Conservation (phyloP, 1,284 basidiomycete genomes). For the Pseudozyma tsukubaensis region DNA sequence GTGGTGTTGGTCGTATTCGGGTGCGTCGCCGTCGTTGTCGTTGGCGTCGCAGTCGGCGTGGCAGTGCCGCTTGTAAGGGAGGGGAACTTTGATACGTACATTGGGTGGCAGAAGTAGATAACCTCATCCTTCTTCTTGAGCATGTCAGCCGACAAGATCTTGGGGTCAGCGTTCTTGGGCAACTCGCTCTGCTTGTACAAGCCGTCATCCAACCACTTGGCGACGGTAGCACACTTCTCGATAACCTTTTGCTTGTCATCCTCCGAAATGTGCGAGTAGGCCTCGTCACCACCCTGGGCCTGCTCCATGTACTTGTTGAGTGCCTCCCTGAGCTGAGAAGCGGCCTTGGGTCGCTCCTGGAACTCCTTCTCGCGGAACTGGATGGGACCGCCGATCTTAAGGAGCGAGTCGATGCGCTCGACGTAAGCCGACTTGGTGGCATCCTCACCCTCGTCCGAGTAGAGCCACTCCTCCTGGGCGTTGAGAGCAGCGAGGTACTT, state of each 20-base stretch:
- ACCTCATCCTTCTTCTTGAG: constrained; percentile 67
- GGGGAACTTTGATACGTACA: constrained; percentile 38
- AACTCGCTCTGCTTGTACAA: constrained; percentile 66
- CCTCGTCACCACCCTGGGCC: constrained; percentile 64
- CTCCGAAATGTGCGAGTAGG: constrained; percentile 66
- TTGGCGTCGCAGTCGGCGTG: constrained; percentile 1
- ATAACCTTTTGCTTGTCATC: constrained; percentile 68
- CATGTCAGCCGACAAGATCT: constrained; percentile 64
- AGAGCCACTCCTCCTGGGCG: constrained; percentile 67
- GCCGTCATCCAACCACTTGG: constrained; percentile 66
- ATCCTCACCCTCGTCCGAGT: constrained; percentile 68
- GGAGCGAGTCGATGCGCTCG: constrained; percentile 58
- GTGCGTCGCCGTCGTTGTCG: constrained; percentile 1
- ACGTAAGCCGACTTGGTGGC: constrained; percentile 67
- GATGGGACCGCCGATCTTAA: constrained; percentile 66
- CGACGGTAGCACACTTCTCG: constrained; percentile 65
- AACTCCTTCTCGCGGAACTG: constrained; percentile 61
- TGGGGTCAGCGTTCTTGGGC: constrained; percentile 68
- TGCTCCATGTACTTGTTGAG: constrained; percentile 65
- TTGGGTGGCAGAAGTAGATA: constrained; percentile 62
- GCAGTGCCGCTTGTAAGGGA: constrained; percentile 1
- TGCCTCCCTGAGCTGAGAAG: constrained; percentile 63
- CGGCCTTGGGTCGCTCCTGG: constrained; percentile 66
- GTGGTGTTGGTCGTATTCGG: neutral
- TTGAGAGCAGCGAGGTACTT: constrained; percentile 60